phyloP scores from a whole-genome alignment of 2,329 filamentous ascomycete genomes.

The Neopestalotiopsis rosae region DNA sequence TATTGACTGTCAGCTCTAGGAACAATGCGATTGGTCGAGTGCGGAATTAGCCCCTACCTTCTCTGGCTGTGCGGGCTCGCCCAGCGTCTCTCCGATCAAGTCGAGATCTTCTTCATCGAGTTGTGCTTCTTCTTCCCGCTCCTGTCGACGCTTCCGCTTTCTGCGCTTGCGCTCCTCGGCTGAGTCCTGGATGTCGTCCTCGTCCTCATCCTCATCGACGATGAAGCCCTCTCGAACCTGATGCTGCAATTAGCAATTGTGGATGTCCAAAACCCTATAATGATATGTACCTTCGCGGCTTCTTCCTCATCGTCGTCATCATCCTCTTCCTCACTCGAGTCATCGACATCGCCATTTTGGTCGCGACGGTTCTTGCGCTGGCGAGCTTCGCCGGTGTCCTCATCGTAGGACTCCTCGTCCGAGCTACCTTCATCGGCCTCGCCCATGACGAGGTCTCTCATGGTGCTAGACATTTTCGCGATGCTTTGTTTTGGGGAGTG shows the following conservation, averaged over 20 bases:
- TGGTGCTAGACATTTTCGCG: constrained; percentile 63
- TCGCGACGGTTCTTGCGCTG: constrained; percentile 21
- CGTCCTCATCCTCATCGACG: constrained; percentile 85
- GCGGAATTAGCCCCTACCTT: constrained; percentile 60
- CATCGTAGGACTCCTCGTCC: constrained; percentile 82
- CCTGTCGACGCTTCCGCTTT: constrained; percentile 75
- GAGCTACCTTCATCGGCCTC: constrained; percentile 87
- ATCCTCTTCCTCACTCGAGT: constrained; percentile 91
- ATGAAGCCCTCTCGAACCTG: constrained; percentile 96
- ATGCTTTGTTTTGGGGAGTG: neutral
- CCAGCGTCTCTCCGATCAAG: constrained; percentile 84
- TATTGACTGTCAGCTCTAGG: neutral
- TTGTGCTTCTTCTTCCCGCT: constrained; percentile 84
- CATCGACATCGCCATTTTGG: constrained; percentile 62
- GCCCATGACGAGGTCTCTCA: constrained; percentile 81
- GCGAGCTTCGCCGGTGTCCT: constrained; percentile 68
- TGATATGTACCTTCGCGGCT: constrained; percentile 67
- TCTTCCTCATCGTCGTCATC: constrained; percentile 92
- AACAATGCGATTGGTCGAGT: neutral
- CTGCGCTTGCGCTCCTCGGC: constrained; percentile 67
- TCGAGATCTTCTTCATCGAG: constrained; percentile 97
- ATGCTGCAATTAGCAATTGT: neutral
- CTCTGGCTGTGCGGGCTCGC: constrained; percentile 68
- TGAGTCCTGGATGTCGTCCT: constrained; percentile 67
- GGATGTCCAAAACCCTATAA: neutral